Conservation (phyloP, 768 basidiomycete species). For the Tylopilus sp. region DNA sequence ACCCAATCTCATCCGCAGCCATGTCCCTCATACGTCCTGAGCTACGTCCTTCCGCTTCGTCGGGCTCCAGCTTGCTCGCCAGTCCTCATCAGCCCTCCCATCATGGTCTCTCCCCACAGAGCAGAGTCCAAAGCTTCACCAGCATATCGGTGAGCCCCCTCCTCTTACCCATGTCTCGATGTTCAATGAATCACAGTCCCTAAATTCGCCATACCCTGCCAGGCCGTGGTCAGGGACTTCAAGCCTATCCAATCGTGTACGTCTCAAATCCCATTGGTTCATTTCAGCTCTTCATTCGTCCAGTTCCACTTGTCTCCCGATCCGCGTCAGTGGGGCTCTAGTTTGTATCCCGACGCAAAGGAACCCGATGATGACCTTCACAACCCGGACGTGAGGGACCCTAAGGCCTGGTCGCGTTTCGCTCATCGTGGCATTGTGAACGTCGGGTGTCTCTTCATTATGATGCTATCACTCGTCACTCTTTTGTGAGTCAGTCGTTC, state of each 20-base stretch:
- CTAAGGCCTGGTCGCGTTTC: slow-evolving; percentile 38
- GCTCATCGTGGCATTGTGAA: slow-evolving; percentile 67
- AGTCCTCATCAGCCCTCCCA: not conserved
- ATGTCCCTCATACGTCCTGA: slow-evolving; percentile 17
- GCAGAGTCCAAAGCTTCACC: slow-evolving; percentile 25
- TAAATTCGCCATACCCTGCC: slow-evolving; percentile 39
- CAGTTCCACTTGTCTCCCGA: slow-evolving; percentile 67
- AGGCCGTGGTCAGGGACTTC: slow-evolving; percentile 34
- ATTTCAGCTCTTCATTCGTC: not conserved
- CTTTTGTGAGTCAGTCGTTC: slow-evolving; percentile 52
- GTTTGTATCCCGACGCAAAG: slow-evolving; percentile 48
- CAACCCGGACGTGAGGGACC: slow-evolving; percentile 48
- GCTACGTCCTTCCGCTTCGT: slow-evolving; percentile 1
- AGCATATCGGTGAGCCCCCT: slow-evolving; percentile 22
- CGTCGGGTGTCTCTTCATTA: slow-evolving; percentile 61
- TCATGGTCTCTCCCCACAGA: slow-evolving; percentile 14
- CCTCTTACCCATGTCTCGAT: not conserved
- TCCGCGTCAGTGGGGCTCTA: slow-evolving; percentile 63
- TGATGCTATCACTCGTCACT: slow-evolving; percentile 45
- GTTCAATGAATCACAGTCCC: slow-evolving; percentile 15
- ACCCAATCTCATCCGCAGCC: not conserved
- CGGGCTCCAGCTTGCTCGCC: slow-evolving; percentile 13
- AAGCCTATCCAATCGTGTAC: slow-evolving; percentile 45
- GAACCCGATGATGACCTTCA: slow-evolving; percentile 75
- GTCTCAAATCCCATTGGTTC: not conserved